Evolutionary conservation across 371 early-diverging fungal species (phyloP), one percentile per base, ranked within the genome.

Genomic region (Mucor sp.): DNA sequence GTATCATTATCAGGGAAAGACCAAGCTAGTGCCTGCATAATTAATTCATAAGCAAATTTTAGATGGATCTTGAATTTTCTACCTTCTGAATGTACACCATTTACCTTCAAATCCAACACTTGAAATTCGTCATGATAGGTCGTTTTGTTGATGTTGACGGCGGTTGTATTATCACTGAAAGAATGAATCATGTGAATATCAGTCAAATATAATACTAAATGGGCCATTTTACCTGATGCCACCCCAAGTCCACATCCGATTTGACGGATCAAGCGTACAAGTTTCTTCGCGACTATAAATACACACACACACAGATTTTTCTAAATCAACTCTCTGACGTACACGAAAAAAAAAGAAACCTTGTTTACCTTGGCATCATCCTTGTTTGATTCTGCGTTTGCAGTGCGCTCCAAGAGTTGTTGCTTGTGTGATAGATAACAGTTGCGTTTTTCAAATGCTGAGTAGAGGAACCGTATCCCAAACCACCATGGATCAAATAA

Each of bases 171-270:
- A 21, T 71, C 71, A 60, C 71, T 71, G 35, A 17, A 19, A 23
- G 14, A 37, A 37, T 1, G 14, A 0, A 37, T 14, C 37, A 37
- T 37, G 37, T 37, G 37, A 37, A 14, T 37, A 37, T 12, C 37
- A 37, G 37, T 37, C 37, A 11, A 37, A 14, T 37, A 11, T 37
- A 11, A 11, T 37, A 37, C 37, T 37, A 37, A 37, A 37, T 14
- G 37, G 1, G 14, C 37, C 25, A 17, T 6, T 33, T 25, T 67
- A 71, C 71, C 71, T 71, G 27, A 71, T 37, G 12, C 71, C 71
- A 47, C 71, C 71, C 71, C 71, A 71, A 6, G 53, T 27, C 71
- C 71, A 71, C n/a, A 67, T 60, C 11, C 61, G 43, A 37, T 63
- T 60, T 21, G 12, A 48, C 8, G 47, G n/a, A 63, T 71, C 71